phyloP scores from a whole-genome alignment of 2,329 filamentous ascomycete species.

The Cladophialophora exuberans region DNA sequence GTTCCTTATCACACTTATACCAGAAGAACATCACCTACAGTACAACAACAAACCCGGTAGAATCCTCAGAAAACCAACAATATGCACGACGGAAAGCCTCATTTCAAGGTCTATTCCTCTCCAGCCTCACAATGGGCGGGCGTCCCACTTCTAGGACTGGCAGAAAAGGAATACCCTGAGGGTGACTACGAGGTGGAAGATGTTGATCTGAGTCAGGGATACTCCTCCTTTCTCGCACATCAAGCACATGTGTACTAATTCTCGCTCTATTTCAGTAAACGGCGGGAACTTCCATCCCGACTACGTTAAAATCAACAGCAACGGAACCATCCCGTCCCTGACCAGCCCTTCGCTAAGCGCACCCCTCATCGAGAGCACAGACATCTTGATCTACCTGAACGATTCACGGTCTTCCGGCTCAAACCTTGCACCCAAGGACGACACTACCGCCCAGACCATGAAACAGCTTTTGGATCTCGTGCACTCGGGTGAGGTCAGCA shows the following conservation, averaged over 20 bases:
- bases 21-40: too few relatives aligned
- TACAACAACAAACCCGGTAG: too few relatives aligned
- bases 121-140: conserved; percentile 23
- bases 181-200: conserved; percentile 15
- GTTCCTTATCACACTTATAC: too few relatives aligned
- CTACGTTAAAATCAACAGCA: conserved; percentile 20
- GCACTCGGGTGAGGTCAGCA: conserved; percentile 19
- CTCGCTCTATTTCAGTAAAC: conserved; percentile 10
- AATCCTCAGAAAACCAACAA: too few relatives aligned
- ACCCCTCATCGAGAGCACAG: conserved; percentile 20
- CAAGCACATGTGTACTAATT: not conserved
- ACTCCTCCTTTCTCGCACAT: not conserved
- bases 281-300: conserved; percentile 23
- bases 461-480: conserved; percentile 23
- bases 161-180: conserved; percentile 19
- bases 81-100: not conserved
- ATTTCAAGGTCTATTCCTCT: conserved; percentile 23
- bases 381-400: conserved; percentile 20
- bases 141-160: conserved; percentile 20
- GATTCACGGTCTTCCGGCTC: not conserved
- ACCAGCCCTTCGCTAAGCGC: conserved; percentile 12
- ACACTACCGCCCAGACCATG: conserved; percentile 6
- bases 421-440: conserved; percentile 14
- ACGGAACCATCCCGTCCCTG: conserved; percentile 24
- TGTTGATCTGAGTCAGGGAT: conserved; percentile 17